Base-by-base conservation (phyloP, 225 moss, liverwort and hornwort species). In the Physcomitrium patens region DNA sequence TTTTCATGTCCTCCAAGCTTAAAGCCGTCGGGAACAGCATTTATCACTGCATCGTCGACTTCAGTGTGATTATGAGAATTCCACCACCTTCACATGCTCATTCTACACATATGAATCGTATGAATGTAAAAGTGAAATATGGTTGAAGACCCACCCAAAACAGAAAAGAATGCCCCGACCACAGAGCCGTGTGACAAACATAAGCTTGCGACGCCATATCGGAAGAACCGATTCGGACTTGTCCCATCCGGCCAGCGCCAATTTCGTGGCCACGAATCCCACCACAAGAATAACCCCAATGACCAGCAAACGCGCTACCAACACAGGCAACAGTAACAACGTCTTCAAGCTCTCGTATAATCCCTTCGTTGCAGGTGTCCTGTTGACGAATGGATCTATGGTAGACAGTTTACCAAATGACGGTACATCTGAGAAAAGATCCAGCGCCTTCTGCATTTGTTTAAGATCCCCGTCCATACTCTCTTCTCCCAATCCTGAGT, bases 381-480 rank as follows among this genome's bases (percentile, higher is more conserved):
- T 91, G 76, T 93, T 95, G 51, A 79, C 51, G 45, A 95, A 93
- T 0, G 95, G 95, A 75, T 95, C 93, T 17, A 95, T 82, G 46
- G 91, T 75, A 37, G 81, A 68, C 12, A 78, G 88, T 63, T 76
- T 86, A 23, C 74, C 89, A 37, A 91, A 72, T 51, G 49, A 60
- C 10, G 89, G 86, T 9, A 80, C 53, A 45, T 87, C 75, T 65
- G 86, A 81, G 48, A 91, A 76, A 26, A 90, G 67, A 43, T 88
- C 80, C 17, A 93, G 71, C 65, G 86, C 85, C 51, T 84, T 80
- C 56, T 87, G 83, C 69, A 88, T 81, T 69, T 14, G 81, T 8
- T 46, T 12, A 12, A 8, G 46, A 24, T 75, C 64, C 17, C 50
- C 62, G 2, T 65, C 78, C 17, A 0, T 54, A 22, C 66, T 67